A percentile compares a stretch with the other conserved stretches of the same genome.
Evolutionary conservation across 2,329 filamentous ascomycete species (phyloP).

Genomic region (Botrytis aclada): DNA sequence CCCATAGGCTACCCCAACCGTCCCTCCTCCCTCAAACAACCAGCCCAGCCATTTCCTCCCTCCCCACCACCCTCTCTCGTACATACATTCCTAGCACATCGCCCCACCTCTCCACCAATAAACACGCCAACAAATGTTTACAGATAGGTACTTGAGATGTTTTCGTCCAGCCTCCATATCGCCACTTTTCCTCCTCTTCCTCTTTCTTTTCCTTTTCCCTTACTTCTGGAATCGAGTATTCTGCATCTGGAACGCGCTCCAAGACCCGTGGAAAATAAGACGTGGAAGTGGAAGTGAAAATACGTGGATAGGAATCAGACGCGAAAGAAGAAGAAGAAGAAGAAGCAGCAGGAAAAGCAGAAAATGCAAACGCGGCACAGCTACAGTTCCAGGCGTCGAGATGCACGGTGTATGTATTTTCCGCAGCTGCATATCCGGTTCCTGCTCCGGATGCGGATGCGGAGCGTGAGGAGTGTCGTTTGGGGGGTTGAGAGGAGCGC

Average conservation of each 20-base stretch:
- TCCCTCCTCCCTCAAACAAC: constrained; percentile 28
- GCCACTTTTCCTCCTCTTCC: constrained; percentile 25
- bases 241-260: neutral
- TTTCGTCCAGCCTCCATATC: constrained; percentile 47
- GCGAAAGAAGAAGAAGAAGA: neutral
- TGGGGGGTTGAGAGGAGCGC: constrained; percentile 36
- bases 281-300: neutral
- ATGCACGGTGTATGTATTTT: constrained; percentile 63
- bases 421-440: constrained; percentile 28
- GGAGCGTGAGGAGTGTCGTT: constrained; percentile 34
- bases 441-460: neutral
- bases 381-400: constrained; percentile 81
- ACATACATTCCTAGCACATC: constrained; percentile 55
- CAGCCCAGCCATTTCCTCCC: constrained; percentile 72
- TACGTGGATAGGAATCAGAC: too few species aligned
- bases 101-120: constrained; percentile 66
- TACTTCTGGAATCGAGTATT: rapidly evolving
- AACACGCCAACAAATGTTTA: constrained; percentile 85
- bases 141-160: constrained; percentile 58
- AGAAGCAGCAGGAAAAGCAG: constrained; percentile 53
- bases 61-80: constrained; percentile 51
- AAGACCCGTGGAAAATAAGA: neutral
- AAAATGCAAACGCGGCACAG: constrained; percentile 79
- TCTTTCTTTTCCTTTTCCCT: constrained; percentile 19
- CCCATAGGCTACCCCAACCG: neutral